These are phyloP conservation scores for Proliferodiscus dingleyae DNA, from an alignment of 2,329 filamentous ascomycete genomes.

Conservation along the genomic window DNA sequence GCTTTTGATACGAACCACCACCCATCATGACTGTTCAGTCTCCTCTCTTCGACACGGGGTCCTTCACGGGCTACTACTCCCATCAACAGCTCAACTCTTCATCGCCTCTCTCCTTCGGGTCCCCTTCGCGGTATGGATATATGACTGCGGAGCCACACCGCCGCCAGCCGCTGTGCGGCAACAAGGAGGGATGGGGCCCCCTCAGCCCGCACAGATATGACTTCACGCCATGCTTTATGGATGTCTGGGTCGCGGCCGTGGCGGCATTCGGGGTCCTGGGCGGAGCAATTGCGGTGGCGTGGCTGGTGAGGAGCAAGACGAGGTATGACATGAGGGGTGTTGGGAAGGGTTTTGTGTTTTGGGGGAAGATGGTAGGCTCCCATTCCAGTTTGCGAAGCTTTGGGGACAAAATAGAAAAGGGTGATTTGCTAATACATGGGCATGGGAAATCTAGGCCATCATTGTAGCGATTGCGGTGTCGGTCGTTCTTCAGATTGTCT, in stretches of 20 bases:
- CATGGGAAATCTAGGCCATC: conserved; percentile 43
- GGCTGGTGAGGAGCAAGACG: conserved; percentile 67
- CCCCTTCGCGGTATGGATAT: conserved; percentile 53
- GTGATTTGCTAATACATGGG: background rate
- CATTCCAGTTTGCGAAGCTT: no score
- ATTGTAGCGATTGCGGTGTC: conserved; percentile 53
- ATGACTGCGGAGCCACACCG: conserved; percentile 40
- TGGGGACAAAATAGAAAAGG: background rate
- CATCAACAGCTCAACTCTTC: no score
- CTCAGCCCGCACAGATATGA: conserved; percentile 83
- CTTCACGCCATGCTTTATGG: conserved; percentile 95
- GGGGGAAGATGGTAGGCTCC: conserved; percentile 72
- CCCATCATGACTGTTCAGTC: conserved; percentile 16
- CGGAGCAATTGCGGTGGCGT: conserved; percentile 74
- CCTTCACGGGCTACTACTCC: conserved; percentile 52
- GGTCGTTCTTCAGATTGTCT: conserved; percentile 53
- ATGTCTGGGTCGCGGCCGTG: conserved; percentile 78
- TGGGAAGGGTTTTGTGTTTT: conserved; percentile 87
- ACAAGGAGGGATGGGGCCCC: conserved; percentile 92
- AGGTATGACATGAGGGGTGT: conserved; percentile 61
- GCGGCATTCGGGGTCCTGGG: conserved; percentile 74
- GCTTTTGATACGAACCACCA: background rate
- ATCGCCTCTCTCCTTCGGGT: conserved; percentile 33
- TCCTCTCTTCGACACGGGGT: conserved; percentile 44
- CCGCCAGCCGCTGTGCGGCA: conserved; percentile 73